These are phyloP conservation scores for Candida ipomoeae DNA, from an alignment of 805 yeast species.

Conservation along the genomic window DNA sequence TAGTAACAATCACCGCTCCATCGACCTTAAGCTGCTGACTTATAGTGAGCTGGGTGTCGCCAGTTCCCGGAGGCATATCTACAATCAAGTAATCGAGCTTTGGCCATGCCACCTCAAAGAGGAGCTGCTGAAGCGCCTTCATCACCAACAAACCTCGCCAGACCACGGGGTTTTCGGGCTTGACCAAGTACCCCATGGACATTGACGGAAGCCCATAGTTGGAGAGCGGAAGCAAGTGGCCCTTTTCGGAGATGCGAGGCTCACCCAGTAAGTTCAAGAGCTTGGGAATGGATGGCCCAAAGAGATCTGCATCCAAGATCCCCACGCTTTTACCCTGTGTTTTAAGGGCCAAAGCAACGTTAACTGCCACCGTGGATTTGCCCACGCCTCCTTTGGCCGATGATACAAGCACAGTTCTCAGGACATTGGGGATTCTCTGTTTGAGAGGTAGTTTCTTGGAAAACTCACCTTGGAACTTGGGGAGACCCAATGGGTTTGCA, in stretches of 20 bases:
- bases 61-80: slow-evolving; percentile 92
- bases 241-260: slow-evolving; percentile 51
- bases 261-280: slow-evolving; percentile 66
- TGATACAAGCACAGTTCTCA: slow-evolving; percentile 58
- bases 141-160: slow-evolving; percentile 88
- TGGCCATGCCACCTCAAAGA: slow-evolving; percentile 78
- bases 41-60: slow-evolving; percentile 80
- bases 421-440: slow-evolving; percentile 56
- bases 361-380: slow-evolving; percentile 69
- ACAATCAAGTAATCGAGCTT: slow-evolving; percentile 62
- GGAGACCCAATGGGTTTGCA: slow-evolving; percentile 43
- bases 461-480: slow-evolving; percentile 15
- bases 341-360: slow-evolving; percentile 61
- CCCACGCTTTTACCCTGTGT: slow-evolving; percentile 57
- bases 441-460: slow-evolving; percentile 43
- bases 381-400: slow-evolving; percentile 85
- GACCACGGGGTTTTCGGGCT: slow-evolving; percentile 64
- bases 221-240: slow-evolving; percentile 59
- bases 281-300: slow-evolving; percentile 81
- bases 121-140: slow-evolving; percentile 80
- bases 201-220: slow-evolving; percentile 77
- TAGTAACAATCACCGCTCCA: slow-evolving; percentile 79
- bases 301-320: slow-evolving; percentile 72
- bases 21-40: slow-evolving; percentile 71
- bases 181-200: slow-evolving; percentile 84